Base-by-base conservation (phyloP, 2,329 filamentous ascomycete species). In the Apiospora rasikravindrae region DNA sequence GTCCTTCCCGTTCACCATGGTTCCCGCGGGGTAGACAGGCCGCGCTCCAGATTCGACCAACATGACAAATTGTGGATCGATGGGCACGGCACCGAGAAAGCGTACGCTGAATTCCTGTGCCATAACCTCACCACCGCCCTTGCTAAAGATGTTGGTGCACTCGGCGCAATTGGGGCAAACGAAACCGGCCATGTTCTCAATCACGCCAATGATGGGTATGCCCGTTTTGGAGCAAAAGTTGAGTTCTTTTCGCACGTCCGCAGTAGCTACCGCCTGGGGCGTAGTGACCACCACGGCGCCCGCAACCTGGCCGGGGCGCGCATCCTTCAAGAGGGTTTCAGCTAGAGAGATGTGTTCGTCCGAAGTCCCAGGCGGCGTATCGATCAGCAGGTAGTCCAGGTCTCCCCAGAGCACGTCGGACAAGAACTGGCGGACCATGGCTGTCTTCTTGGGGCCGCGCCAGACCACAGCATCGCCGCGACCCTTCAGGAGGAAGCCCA, bases 371-470 rank as follows among this genome's bases (percentile, higher is more conserved):
- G 96, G 96, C 16, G 96, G 96, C 3, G 96, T 99, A 82, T 99
- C 96, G 79, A 99, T 94, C 73, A 99, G 89, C 0, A 99, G 87
- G 80, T 94, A 98, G 81, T 98, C 96, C n/a, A 94, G 90, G 33
- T 92, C 89, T 70, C 90, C 89, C 96, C 96, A 98, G 42, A 94
- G 87, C 5, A 98, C 95, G 79, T 98, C 95, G 0, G 93, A 93
- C 40, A 99, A 86, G 80, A 99, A 99, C 82, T 99, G 96, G 53
- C 95, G 91, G 72, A 99, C 94, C 96, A 99, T 99, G 69, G 96
- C 96, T 5, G 96, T 99, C 85, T 99, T 99, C 84, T 99, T 99
- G 2, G 96, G 96, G 0, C 96, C 96, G 70, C 96, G 90, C 96
- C 96, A 99, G 51, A 99, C 96, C 0, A 99, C 95, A 0, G 96